Conservation (phyloP, 305 asterid genomes). For the Fraxinus sp. region DNA sequence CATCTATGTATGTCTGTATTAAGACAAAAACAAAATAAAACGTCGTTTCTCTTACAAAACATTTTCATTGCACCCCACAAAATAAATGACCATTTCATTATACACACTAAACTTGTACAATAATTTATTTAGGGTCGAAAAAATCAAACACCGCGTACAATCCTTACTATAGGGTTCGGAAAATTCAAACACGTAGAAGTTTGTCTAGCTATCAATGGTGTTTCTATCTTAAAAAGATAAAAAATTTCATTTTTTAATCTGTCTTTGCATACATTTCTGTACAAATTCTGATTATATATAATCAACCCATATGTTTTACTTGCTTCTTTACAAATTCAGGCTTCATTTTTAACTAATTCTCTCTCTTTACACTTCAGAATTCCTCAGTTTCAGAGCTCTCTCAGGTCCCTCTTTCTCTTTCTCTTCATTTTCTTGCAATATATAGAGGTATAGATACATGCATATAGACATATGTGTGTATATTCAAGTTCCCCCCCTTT, state of each 20-base stretch:
- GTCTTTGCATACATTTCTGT: slow-evolving; percentile 3
- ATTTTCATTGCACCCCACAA: slow-evolving; percentile 2
- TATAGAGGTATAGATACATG: not conserved
- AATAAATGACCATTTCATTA: not conserved
- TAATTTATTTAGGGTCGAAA: not conserved
- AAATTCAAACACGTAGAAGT: not conserved
- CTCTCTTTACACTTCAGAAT: not conserved
- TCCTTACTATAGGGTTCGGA: not conserved
- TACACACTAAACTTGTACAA: not conserved
- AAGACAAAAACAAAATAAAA: not conserved
- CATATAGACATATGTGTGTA: not conserved
- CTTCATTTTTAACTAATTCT: not conserved
- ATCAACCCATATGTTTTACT: not conserved
- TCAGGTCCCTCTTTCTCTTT: slow-evolving; percentile 12
- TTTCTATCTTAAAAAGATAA: not conserved
- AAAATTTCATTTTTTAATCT: not conserved
- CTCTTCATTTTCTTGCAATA: slow-evolving; percentile 1
- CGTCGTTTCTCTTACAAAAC: not conserved
- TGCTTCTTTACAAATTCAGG: slow-evolving; percentile 22
- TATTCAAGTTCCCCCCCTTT: slow-evolving; percentile 13
- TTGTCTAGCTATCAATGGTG: not conserved
- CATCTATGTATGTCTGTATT: not conserved
- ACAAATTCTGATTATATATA: not conserved
- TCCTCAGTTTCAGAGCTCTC: slow-evolving; percentile 41
- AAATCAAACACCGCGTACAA: not conserved